phyloP scores from a whole-genome alignment of 179 eudicot genomes.

The Vitellaria paradoxa region DNA sequence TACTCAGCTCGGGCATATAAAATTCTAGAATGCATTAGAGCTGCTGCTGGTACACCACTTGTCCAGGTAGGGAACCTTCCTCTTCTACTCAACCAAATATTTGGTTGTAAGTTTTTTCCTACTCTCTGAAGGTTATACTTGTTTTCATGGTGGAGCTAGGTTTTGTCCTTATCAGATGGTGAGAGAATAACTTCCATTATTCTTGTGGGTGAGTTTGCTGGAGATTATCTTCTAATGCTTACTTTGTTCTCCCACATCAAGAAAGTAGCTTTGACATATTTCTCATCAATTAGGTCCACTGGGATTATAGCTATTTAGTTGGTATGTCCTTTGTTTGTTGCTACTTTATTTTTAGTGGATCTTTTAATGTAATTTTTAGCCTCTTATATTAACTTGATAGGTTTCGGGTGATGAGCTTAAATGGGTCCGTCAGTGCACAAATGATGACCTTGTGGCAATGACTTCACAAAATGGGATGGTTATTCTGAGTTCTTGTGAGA shows the following conservation, averaged over 20 bases:
- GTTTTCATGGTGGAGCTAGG: slow-evolving; percentile 44
- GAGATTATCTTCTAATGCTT: slow-evolving; percentile 84
- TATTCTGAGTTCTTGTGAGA: slow-evolving; percentile 65
- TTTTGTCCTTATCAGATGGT: slow-evolving; percentile 82
- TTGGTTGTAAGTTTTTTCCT: slow-evolving; percentile 8
- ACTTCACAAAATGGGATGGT: slow-evolving; percentile 94
- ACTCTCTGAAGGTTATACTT: slow-evolving; percentile 21
- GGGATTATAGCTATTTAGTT: slow-evolving; percentile 95
- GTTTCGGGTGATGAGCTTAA: slow-evolving; percentile 91
- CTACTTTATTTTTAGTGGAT: neutral
- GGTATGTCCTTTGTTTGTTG: slow-evolving; percentile 48
- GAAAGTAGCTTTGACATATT: slow-evolving; percentile 80
- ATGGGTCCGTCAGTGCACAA: slow-evolving; percentile 86
- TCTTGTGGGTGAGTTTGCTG: slow-evolving; percentile 81
- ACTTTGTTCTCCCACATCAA: slow-evolving; percentile 87
- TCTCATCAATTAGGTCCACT: slow-evolving; percentile 86
- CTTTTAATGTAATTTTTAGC: neutral
- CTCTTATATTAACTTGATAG: slow-evolving; percentile 35
- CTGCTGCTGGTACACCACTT: slow-evolving; percentile 94
- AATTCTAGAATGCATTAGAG: slow-evolving; percentile 88
- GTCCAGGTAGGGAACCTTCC: slow-evolving; percentile 53
- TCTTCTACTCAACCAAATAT: neutral
- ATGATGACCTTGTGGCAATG: slow-evolving; percentile 90
- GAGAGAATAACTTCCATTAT: slow-evolving; percentile 93
- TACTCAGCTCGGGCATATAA: slow-evolving; percentile 88